phyloP scores from a whole-genome alignment of 2,329 filamentous ascomycete genomes.

The Didymella pomorum region DNA sequence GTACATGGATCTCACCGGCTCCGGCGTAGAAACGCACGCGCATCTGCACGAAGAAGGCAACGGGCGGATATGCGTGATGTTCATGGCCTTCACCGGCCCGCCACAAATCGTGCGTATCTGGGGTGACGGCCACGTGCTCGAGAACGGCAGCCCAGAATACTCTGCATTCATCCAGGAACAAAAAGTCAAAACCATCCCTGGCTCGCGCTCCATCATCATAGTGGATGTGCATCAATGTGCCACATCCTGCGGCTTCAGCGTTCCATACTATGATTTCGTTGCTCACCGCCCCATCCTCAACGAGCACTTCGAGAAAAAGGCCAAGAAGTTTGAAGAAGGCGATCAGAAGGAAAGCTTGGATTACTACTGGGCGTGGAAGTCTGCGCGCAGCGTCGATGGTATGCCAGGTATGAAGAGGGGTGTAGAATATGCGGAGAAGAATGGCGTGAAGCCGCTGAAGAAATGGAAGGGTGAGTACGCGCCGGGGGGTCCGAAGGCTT shows the following conservation, averaged over 20 bases:
- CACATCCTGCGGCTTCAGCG: constrained; percentile 54
- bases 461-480: constrained; percentile 54
- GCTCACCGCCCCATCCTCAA: constrained; percentile 52
- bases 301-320: constrained; percentile 53
- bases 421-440: constrained; percentile 45
- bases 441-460: constrained; percentile 52
- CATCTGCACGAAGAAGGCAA: constrained; percentile 55
- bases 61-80: constrained; percentile 41
- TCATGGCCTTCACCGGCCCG: constrained; percentile 54
- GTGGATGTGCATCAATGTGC: constrained; percentile 56
- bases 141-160: constrained; percentile 50
- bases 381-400: constrained; percentile 54
- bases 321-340: constrained; percentile 45
- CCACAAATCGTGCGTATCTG: constrained; percentile 56
- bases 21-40: constrained; percentile 55
- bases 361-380: constrained; percentile 57
- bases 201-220: constrained; percentile 51
- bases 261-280: constrained; percentile 56
- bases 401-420: constrained; percentile 55
- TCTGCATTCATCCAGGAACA: constrained; percentile 44
- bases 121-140: constrained; percentile 51
- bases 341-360: constrained; percentile 54
- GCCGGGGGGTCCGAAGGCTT: constrained; percentile 27
- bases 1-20: constrained; percentile 56
- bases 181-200: constrained; percentile 48